Conservation (phyloP, 2,329 filamentous ascomycete species). For the Trichoderma hamatum region DNA sequence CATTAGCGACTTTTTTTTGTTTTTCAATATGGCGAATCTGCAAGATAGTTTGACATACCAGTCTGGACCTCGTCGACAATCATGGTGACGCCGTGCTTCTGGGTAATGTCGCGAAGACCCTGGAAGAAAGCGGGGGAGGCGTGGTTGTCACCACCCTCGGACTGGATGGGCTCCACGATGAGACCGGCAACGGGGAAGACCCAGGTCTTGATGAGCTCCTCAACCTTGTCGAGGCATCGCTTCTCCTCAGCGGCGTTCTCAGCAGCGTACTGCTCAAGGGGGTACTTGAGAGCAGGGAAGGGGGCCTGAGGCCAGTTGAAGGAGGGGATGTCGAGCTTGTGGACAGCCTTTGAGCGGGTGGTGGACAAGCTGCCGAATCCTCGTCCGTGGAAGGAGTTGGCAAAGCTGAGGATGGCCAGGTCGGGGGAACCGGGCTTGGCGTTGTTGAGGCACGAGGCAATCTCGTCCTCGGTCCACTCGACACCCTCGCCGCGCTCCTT, state of each 20-base stretch:
- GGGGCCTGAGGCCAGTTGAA: conserved; percentile 86
- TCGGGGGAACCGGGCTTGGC: conserved; percentile 71
- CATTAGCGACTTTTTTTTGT: neutral
- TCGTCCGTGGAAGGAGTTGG: conserved; percentile 77
- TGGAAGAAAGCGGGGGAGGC: conserved; percentile 78
- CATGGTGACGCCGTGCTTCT: conserved; percentile 69
- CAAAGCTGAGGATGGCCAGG: conserved; percentile 78
- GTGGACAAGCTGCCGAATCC: conserved; percentile 78
- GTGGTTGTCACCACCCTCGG: conserved; percentile 83
- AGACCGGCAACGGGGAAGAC: conserved; percentile 74
- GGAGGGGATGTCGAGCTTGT: conserved; percentile 86
- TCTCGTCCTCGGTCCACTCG: conserved; percentile 72
- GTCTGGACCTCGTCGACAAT: conserved; percentile 88
- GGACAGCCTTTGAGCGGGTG: conserved; percentile 79
- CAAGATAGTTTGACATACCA: neutral
- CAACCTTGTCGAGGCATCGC: conserved; percentile 72
- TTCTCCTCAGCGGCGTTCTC: conserved; percentile 74
- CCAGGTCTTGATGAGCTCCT: conserved; percentile 67
- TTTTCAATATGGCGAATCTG: neutral
- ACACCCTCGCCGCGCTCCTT: conserved; percentile 69
- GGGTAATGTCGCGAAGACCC: conserved; percentile 71
- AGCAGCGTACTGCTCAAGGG: conserved; percentile 67
- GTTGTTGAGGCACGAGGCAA: conserved; percentile 70
- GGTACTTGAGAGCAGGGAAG: conserved; percentile 78
- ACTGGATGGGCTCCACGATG: conserved; percentile 79